A percentile compares a stretch with the other conserved stretches of the same genome.
These are phyloP conservation scores for Carallia pectinifolia DNA, from an alignment of 345 rosid genomes.

Conservation along the genomic window DNA sequence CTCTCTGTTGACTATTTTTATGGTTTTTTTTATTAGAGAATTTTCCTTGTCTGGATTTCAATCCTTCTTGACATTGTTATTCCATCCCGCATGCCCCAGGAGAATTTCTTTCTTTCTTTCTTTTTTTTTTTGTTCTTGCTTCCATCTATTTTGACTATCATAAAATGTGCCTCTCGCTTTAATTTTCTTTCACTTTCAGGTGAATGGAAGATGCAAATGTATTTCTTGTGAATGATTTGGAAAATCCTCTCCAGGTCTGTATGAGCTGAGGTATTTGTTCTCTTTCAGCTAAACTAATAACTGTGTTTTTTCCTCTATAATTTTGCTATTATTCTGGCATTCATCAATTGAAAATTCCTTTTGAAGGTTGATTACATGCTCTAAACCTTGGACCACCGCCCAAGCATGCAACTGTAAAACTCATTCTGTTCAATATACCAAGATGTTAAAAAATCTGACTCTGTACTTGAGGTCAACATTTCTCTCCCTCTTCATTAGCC, in stretches of 20 bases:
- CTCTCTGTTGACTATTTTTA: background rate
- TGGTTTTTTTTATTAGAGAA: background rate
- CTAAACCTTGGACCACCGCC: background rate
- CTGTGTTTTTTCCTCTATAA: background rate
- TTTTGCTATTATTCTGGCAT: background rate
- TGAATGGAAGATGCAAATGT: slow-evolving; percentile 85
- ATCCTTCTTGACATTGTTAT: no score
- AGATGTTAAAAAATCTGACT: background rate
- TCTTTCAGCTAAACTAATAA: background rate
- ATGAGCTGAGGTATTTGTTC: slow-evolving; percentile 7
- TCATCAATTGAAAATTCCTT: slow-evolving; percentile 6
- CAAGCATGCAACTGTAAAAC: background rate
- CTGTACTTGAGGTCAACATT: background rate
- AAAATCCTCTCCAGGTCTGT: slow-evolving; percentile 74
- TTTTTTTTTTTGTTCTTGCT: background rate
- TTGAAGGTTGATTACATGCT: background rate
- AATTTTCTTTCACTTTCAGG: slow-evolving; percentile 37
- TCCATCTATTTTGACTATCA: background rate
- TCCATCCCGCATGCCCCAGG: background rate
- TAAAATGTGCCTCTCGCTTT: background rate
- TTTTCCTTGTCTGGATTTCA: no score
- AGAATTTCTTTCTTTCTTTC: background rate
- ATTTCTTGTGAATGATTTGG: slow-evolving; percentile 83
- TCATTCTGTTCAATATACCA: background rate
- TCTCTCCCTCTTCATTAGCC: background rate